Evolutionary conservation across 306 rosid species (phyloP), one percentile per base, ranked within the genome.

Genomic region (Coriaria nepalensis): DNA sequence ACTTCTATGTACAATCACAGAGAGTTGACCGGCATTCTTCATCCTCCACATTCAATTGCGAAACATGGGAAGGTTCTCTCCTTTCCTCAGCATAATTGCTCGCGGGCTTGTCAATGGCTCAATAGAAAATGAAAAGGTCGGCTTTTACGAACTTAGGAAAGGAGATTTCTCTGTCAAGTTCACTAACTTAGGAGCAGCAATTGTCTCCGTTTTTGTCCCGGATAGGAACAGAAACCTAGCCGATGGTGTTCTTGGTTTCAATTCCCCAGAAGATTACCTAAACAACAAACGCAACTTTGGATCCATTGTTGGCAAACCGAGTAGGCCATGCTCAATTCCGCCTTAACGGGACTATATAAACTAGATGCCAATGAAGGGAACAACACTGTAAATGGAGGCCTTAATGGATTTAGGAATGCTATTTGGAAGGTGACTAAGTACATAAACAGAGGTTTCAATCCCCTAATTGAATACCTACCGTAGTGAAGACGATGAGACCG

Each of bases 231-330:
- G 49, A 41, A 54, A 54, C 5, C 59, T 54, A 0, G 32, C 8
- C 29, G 59, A 54, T 41, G 8, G 40, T 37, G 32, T 41, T 32
- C 59, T 54, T n/a, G 59, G 59, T 2, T 54, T 10, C 8, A 48
- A 42, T 12, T 4, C 59, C 10, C 20, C 40, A 4, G 6, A 10
- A 5, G 33, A 54, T 9, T 54, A 54, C 12, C 32, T 33, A 4
- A 2, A 6, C 10, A 15, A 37, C 37, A 52, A 6, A 39, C 45
- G 57, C 0, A 37, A 74, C 57, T 49, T 88, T 40, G 96, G 95
- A 14, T 83, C 93, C 4, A 56, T 75, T 33, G 86, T 88, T 33
- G 96, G 96, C 96, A 1, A 88, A 83, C 52, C 73, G 96, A 76
- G 74, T 83, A 29, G 82, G 81, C 34, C 77, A 85, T 7, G 95